phyloP scores from a whole-genome alignment of 257 asterid species.

The Verbascum thapsus region DNA sequence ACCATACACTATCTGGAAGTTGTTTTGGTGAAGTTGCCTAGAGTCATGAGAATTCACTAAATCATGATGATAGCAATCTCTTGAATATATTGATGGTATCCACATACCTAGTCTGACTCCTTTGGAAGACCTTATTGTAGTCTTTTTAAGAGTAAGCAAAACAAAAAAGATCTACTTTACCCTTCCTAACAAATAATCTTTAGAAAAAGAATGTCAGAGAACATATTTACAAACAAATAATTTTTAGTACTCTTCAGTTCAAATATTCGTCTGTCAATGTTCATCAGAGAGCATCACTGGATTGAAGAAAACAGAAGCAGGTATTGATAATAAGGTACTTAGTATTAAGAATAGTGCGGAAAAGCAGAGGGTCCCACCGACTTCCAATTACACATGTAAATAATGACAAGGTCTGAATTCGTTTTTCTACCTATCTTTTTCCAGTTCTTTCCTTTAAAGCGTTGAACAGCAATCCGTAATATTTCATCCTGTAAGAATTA shows the following conservation, averaged over 20 bases:
- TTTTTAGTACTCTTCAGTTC: neutral
- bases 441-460: constrained; percentile 94
- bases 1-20: neutral
- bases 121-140: neutral
- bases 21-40: neutral
- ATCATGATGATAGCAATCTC: neutral
- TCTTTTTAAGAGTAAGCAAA: constrained; percentile 7
- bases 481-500: constrained; percentile 75
- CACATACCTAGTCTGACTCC: neutral
- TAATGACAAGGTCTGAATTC: constrained; percentile 25
- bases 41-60: neutral
- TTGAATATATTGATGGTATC: neutral
- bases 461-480: constrained; percentile 82
- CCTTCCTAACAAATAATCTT: neutral
- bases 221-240: neutral
- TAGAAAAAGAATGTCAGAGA: neutral
- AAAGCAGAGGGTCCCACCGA: constrained; percentile 17
- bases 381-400: constrained; percentile 26
- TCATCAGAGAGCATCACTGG: constrained; percentile 24
- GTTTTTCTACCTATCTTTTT: constrained; percentile 78
- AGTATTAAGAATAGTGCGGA: constrained; percentile 17
- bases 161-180: neutral
- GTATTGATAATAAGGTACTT: constrained; percentile 4
- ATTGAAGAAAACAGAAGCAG: constrained; percentile 24
- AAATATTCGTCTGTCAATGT: constrained; percentile 8